Conservation (phyloP, 2,329 filamentous ascomycete genomes). For the Colletotrichum paranaense region DNA sequence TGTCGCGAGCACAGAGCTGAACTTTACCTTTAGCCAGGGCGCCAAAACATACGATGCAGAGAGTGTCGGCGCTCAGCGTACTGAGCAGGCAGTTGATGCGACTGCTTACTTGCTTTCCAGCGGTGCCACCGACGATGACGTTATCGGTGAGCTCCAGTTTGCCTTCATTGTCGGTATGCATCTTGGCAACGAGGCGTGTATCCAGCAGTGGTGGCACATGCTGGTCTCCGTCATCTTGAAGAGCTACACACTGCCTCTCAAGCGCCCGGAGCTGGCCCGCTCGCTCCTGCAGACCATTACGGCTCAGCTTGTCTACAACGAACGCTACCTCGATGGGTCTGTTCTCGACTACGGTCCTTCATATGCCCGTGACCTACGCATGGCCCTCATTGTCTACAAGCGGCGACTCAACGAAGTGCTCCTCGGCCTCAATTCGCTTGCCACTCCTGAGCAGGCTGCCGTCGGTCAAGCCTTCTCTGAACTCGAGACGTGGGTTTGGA, state of each 20-base stretch:
- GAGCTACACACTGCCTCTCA: slow-evolving; percentile 56
- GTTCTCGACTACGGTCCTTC: slow-evolving; percentile 50
- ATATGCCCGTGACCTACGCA: slow-evolving; percentile 51
- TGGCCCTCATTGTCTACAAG: slow-evolving; percentile 65
- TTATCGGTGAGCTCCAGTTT: slow-evolving; percentile 71
- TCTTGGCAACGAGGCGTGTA: slow-evolving; percentile 67
- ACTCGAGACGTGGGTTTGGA: slow-evolving; percentile 60
- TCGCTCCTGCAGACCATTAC: slow-evolving; percentile 62
- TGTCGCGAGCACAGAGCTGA: slow-evolving; percentile 51
- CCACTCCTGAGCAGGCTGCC: slow-evolving; percentile 53
- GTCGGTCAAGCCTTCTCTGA: slow-evolving; percentile 61
- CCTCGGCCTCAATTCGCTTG: slow-evolving; percentile 45
- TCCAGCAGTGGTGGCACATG: slow-evolving; percentile 72
- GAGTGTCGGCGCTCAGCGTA: slow-evolving; percentile 50
- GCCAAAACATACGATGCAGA: slow-evolving; percentile 55
- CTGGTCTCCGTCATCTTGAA: slow-evolving; percentile 62
- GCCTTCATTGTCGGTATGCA: slow-evolving; percentile 68
- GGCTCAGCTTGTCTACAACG: slow-evolving; percentile 66
- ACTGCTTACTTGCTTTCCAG: slow-evolving; percentile 57
- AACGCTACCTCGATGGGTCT: slow-evolving; percentile 59
- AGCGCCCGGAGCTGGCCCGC: slow-evolving; percentile 56
- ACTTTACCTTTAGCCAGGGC: slow-evolving; percentile 59
- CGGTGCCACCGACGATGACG: slow-evolving; percentile 50
- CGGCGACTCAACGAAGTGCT: slow-evolving; percentile 62
- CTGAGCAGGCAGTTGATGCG: slow-evolving; percentile 59